Evolutionary conservation across 1,139 yeast species (phyloP).

Genomic region (Eremothecium gossypii): DNA sequence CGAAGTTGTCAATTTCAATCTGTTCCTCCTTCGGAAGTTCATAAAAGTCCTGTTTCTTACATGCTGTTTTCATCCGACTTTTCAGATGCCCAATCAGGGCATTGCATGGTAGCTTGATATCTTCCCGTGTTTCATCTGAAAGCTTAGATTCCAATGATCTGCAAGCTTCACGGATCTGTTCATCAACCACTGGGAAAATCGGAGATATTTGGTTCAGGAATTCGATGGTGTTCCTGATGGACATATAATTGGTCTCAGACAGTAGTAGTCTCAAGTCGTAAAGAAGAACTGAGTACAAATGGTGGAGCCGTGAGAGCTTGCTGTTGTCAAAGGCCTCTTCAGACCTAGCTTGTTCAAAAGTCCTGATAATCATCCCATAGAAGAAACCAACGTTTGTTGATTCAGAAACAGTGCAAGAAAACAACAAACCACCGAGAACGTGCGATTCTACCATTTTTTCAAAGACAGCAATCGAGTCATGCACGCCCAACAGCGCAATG

Average conservation of each 20-base stretch:
- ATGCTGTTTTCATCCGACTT: constrained; percentile 49
- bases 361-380: constrained; percentile 45
- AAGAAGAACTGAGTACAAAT: constrained; percentile 43
- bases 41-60: constrained; percentile 50
- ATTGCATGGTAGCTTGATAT: constrained; percentile 67
- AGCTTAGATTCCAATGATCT: constrained; percentile 43
- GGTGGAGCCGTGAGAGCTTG: constrained; percentile 38
- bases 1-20: constrained; percentile 19
- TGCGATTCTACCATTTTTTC: constrained; percentile 43
- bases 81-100: constrained; percentile 69
- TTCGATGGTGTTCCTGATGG: constrained; percentile 72
- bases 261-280: constrained; percentile 43
- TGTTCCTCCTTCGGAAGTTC: constrained; percentile 35
- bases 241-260: constrained; percentile 57
- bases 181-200: constrained; percentile 60
- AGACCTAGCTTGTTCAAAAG: constrained; percentile 30
- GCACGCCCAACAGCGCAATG: constrained; percentile 38
- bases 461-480: constrained; percentile 36
- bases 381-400: constrained; percentile 80
- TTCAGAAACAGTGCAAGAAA: constrained; percentile 65
- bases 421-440: constrained; percentile 50
- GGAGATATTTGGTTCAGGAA: constrained; percentile 60
- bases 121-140: constrained; percentile 59
- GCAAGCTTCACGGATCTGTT: constrained; percentile 52
- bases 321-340: constrained; percentile 25